Base-by-base conservation (phyloP, 2,329 filamentous ascomycete species). In the Chalaropsis ovoidea region DNA sequence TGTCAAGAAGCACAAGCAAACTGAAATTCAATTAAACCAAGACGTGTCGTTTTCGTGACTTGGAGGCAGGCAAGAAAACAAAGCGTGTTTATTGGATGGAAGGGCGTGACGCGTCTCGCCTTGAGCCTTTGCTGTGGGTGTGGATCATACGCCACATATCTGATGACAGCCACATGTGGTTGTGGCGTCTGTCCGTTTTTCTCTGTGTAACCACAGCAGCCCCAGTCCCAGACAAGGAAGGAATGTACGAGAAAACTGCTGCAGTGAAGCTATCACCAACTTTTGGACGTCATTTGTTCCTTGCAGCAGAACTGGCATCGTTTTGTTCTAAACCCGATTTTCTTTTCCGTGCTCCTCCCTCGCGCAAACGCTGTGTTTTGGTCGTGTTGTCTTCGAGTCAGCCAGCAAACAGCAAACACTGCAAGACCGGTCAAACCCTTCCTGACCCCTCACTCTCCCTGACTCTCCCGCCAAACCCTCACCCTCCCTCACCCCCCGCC, bases 11-110 rank as follows among this genome's bases (percentile, higher is more conserved):
- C 31, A 31, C 35, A 45, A 49, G 15, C 49, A n/a, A 41, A 11
- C 49, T 22, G 27, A 63, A 62, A 63, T 68, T 70, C 68, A 70
- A 70, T 70, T 70, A 69, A 69, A 54, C 64, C 19, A 24, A 49
- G 75, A 75, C 77, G 77, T 78, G 77, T 78, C 75, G 63, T 71
- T 77, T 78, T 78, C 77, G 77, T 75, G 76, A 72, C 71, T 74
- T 24, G 42, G 17, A 42, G 49, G 27, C 24, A 42, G 49, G 27
- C n/a, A 54, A 41, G 39, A 41, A 35, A 39, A 49, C 58, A 65
- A 49, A 42, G 42, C 54, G 63, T 65, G 63, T 60, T 61, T 64
- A 3, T 31, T 31, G 2, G 31, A 31, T 31, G 31, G 31, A 31
- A 62, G 47, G 63, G 61, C 65, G 67, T 68, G 65, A 68, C 66